Conservation (phyloP, 2,329 filamentous ascomycete genomes). For the Aspergillus awamori region DNA sequence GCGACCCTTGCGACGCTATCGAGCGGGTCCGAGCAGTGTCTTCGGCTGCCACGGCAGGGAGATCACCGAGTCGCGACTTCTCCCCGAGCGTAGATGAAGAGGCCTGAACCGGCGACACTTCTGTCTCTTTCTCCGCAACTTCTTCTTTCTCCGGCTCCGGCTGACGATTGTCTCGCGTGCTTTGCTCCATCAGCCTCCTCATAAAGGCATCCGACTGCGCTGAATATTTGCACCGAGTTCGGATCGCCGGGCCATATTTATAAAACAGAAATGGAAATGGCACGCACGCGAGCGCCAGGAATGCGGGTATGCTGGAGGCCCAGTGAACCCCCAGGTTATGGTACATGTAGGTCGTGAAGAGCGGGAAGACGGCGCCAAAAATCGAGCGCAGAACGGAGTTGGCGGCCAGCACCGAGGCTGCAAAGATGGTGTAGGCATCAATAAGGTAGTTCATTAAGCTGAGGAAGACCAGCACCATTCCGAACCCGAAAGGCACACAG, state of each 20-base stretch:
- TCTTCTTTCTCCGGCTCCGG: constrained; percentile 18
- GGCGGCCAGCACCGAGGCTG: background rate
- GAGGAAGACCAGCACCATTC: background rate
- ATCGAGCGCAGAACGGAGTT: background rate
- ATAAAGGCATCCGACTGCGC: constrained; percentile 41
- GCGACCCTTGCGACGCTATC: constrained; percentile 18
- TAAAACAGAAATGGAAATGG: constrained; percentile 51
- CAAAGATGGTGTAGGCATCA: constrained; percentile 3
- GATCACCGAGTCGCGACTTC: background rate
- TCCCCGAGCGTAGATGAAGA: background rate
- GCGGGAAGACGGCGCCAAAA: constrained; percentile 28
- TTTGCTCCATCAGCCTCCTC: constrained; percentile 37
- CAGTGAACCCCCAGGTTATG: constrained; percentile 52
- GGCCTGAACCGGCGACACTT: constrained; percentile 21
- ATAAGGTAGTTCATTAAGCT: background rate
- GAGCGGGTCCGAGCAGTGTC: constrained; percentile 28
- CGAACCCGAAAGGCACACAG: background rate
- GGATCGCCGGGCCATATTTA: constrained; percentile 44
- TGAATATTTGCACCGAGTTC: constrained; percentile 46
- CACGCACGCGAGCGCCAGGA: constrained; percentile 49
- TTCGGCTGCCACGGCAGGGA: constrained; percentile 7
- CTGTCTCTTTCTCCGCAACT: constrained; percentile 19
- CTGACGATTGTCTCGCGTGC: constrained; percentile 8
- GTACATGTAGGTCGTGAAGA: constrained; percentile 53
- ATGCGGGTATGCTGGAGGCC: constrained; percentile 51